These are phyloP conservation scores for Vachellia pachyceras DNA, from an alignment of 306 rosid species.

Conservation along the genomic window DNA sequence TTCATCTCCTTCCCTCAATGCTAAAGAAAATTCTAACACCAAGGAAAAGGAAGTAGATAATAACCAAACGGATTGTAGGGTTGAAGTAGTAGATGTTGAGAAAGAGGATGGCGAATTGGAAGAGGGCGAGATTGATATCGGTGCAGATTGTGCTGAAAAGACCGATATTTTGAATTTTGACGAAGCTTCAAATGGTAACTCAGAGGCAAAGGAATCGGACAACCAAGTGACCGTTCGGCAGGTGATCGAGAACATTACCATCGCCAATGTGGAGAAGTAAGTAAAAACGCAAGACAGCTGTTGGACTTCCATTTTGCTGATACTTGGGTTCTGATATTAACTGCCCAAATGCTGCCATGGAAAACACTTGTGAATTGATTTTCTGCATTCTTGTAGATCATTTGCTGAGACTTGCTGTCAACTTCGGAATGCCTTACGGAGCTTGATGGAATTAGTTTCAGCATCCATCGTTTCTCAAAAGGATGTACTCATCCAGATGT, in stretches of 20 bases:
- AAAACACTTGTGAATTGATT: slow-evolving; percentile 28
- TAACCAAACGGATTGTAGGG: slow-evolving; percentile 43
- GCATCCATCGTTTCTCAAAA: slow-evolving; percentile 46
- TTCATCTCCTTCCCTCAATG: slow-evolving; percentile 9
- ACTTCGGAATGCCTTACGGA: slow-evolving; percentile 51
- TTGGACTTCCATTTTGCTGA: slow-evolving; percentile 34
- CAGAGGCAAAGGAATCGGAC: slow-evolving; percentile 37
- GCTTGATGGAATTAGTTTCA: slow-evolving; percentile 50
- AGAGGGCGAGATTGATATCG: slow-evolving; percentile 99
- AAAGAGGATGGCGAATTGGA: slow-evolving; percentile 96
- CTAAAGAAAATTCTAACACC: background rate
- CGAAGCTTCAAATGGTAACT: slow-evolving; percentile 40
- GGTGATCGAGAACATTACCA: slow-evolving; percentile 57
- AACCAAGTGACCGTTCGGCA: slow-evolving; percentile 45
- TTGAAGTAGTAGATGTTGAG: slow-evolving; percentile 50
- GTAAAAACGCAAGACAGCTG: slow-evolving; percentile 56
- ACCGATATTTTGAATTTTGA: slow-evolving; percentile 27
- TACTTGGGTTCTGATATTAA: slow-evolving; percentile 13
- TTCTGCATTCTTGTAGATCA: slow-evolving; percentile 64
- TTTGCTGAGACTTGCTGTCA: slow-evolving; percentile 64
- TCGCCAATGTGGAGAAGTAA: slow-evolving; percentile 75
- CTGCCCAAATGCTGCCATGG: slow-evolving; percentile 11
- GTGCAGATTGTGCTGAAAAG: slow-evolving; percentile 50
- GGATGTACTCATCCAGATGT: slow-evolving; percentile 54
- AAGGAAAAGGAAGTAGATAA: slow-evolving; percentile 43